phyloP scores from a whole-genome alignment of 2,329 filamentous ascomycete genomes.

The Aspergillus fructus region DNA sequence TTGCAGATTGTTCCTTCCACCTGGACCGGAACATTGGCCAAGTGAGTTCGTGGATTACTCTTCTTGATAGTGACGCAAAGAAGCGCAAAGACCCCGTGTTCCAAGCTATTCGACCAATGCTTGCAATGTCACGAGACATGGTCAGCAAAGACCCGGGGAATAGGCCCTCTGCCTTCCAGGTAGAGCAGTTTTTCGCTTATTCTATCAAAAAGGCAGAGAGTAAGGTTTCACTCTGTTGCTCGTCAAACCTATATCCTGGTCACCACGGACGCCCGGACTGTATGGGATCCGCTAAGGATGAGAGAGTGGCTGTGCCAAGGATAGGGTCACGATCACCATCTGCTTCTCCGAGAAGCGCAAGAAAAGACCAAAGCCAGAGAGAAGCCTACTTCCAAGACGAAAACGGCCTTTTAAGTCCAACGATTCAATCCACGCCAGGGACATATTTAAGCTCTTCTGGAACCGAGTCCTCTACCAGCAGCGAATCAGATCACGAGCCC shows the following conservation, averaged over 20 bases:
- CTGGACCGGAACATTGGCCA: conserved; percentile 51
- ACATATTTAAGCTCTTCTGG: conserved; percentile 14
- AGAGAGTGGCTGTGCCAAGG: conserved; percentile 9
- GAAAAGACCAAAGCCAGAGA: background rate
- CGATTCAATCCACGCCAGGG: conserved; percentile 2
- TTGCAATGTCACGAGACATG: conserved; percentile 40
- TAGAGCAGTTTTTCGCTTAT: conserved; percentile 24
- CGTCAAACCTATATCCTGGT: conserved; percentile 13
- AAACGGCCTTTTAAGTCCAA: conserved; percentile 7
- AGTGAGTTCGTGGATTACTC: conserved; percentile 56
- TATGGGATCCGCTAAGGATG: background rate
- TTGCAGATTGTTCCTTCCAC: conserved; percentile 59
- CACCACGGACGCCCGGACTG: conserved; percentile 1
- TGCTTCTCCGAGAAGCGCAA: background rate
- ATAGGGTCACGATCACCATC: conserved; percentile 4
- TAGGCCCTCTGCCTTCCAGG: conserved; percentile 32
- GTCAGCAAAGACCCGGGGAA: conserved; percentile 32
- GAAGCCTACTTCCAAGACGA: conserved; percentile 2
- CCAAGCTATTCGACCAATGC: conserved; percentile 38
- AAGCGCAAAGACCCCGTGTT: conserved; percentile 42
- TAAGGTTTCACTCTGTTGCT: conserved; percentile 15
- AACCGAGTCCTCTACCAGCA: conserved; percentile 10
- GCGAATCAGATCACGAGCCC: conserved; percentile 19
- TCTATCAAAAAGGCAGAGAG: conserved; percentile 13
- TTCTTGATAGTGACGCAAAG: conserved; percentile 49